Evolutionary conservation across 768 basidiomycete species (phyloP), one percentile per base, ranked within the genome.

Genomic region (Leccinum pellstonianum): DNA sequence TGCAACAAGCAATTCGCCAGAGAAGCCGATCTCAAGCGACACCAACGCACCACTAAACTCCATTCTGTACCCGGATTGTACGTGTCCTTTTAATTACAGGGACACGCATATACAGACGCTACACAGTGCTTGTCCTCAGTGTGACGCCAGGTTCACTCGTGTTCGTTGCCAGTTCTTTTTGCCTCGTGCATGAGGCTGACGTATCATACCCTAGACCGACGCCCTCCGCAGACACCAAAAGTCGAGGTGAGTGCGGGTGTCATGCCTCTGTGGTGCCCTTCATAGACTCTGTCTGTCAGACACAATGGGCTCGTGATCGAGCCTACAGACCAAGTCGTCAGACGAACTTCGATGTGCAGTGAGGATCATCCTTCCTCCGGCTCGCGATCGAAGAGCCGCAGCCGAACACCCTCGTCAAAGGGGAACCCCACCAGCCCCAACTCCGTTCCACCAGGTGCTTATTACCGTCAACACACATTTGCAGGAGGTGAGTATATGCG

Each of bases 1-100:
- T 91, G 90, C 76, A 85, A 83, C 75, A 91, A 91, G 74, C 84
- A 88, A 70, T 91, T 91, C 68, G 89, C 87, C 50, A 81, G 90
- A 55, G 90, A 91, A 73, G 90, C 90, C 15, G 90, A 91, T 77
- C 75, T 91, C 63, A 91, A 90, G 78, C 72, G 90, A 66, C 90
- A 91, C 71, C 90, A 91, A 69, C 79, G 88, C 70, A 91, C 90
- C 33, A 90, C 90, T 23, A 91, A 89, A 71, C 72, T 81, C 52
- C 90, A 91, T 75, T 86, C 86, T 3, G 77, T 87, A 72, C 87
- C 90, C 37, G 84, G 83, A 66, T 90, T 86, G 89, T 90, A 68
- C 67, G 80, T 81, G 35, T 58, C 29, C 54, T 23, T 33, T 59
- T 57, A 52, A 54, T 64, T 46, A 52, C 62, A 62, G 56, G 62